Conservation (phyloP, 2,329 filamentous ascomycete species). For the Colletotrichum acutatum region DNA sequence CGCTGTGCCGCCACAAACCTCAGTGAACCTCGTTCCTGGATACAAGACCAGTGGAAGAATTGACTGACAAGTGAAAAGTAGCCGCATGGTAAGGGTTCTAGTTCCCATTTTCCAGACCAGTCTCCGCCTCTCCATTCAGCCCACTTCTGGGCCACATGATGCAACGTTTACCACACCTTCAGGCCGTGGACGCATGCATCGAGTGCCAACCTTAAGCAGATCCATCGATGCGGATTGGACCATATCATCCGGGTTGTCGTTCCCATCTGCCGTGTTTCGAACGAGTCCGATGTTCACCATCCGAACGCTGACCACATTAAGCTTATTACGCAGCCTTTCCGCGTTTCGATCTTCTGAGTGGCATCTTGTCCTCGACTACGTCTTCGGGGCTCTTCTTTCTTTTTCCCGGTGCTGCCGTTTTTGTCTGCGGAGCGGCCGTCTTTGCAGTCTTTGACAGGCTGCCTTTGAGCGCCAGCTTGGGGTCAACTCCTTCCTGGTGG, state of each 20-base stretch:
- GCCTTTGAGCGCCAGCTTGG: neutral
- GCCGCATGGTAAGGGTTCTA: neutral
- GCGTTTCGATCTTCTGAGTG: constrained; percentile 42
- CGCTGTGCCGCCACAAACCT: constrained; percentile 24
- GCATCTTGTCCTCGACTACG: constrained; percentile 33
- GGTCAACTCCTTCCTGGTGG: constrained; percentile 44
- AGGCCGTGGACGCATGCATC: neutral
- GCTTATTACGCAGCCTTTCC: constrained; percentile 37
- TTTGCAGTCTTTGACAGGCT: neutral
- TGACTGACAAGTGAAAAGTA: neutral
- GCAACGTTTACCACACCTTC: neutral
- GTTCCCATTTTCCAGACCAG: neutral
- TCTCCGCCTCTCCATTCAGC: neutral
- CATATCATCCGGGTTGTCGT: neutral
- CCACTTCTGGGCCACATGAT: neutral
- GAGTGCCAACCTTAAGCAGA: neutral
- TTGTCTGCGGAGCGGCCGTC: neutral
- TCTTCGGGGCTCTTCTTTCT: constrained; percentile 37
- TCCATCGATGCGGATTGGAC: constrained; percentile 38
- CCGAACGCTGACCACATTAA: neutral
- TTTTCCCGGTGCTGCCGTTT: constrained; percentile 36
- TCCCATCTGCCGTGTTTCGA: neutral
- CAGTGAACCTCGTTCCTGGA: neutral
- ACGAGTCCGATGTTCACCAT: neutral
- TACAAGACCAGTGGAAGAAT: constrained; percentile 7